These are phyloP conservation scores for Schizochytrium sp. DNA, from an alignment of 108 stramenopile genomes.

Conservation along the genomic window DNA sequence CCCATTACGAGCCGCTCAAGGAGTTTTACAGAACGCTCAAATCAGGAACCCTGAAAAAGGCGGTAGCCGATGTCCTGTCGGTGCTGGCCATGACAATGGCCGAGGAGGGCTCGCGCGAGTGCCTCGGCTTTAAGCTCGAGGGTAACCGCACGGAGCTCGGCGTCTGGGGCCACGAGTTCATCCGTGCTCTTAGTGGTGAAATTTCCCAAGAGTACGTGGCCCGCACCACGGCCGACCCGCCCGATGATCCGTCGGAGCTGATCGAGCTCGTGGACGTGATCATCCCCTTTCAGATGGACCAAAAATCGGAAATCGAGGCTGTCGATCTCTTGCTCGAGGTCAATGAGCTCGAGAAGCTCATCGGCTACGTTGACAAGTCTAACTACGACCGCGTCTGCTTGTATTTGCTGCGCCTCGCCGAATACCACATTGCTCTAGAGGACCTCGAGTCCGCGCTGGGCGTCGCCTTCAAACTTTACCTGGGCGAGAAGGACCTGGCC, in stretches of 20 bases:
- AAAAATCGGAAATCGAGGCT: conserved; percentile 97
- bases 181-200: conserved; percentile 86
- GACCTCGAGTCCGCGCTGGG: conserved; percentile 79
- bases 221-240: not conserved
- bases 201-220: conserved; percentile 88
- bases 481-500: conserved; percentile 65
- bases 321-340: conserved; percentile 95
- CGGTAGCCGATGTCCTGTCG: conserved; percentile 83
- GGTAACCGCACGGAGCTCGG: conserved; percentile 70
- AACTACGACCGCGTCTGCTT: conserved; percentile 88
- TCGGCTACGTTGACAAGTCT: conserved; percentile 72
- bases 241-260: conserved; percentile 57
- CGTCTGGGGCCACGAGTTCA: conserved; percentile 96
- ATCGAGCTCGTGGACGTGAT: conserved; percentile 85
- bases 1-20: conserved; percentile 78
- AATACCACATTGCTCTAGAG: conserved; percentile 85
- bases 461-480: conserved; percentile 76
- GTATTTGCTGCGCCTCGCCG: conserved; percentile 90
- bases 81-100: conserved; percentile 84
- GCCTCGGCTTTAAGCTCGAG: conserved; percentile 78
- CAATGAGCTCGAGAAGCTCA: conserved; percentile 67
- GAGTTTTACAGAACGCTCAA: conserved; percentile 51
- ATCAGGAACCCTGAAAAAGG: conserved; percentile 7
- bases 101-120: conserved; percentile 56
- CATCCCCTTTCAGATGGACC: conserved; percentile 89